Evolutionary conservation across 768 basidiomycete genomes (phyloP).

Genomic region (Ramaria rubella): DNA sequence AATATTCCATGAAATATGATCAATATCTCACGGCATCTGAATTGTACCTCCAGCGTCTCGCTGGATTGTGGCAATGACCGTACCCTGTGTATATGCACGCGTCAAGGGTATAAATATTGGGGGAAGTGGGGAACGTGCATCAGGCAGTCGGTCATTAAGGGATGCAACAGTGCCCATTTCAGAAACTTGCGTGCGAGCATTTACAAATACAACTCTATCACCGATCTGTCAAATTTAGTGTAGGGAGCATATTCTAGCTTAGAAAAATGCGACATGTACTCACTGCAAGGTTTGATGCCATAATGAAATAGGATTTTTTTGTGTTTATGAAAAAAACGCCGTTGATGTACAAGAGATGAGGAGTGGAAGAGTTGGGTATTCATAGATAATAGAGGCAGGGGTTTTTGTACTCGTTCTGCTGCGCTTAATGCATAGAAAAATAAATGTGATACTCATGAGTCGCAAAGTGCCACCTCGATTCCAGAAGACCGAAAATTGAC

Average conservation of each 20-base stretch:
- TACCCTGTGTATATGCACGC: neutral
- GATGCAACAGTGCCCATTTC: neutral
- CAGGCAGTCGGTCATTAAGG: neutral
- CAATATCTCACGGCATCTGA: neutral
- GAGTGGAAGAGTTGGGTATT: neutral
- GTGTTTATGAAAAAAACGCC: neutral
- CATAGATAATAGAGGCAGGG: neutral
- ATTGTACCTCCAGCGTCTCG: neutral
- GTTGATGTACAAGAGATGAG: neutral
- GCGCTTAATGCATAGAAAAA: neutral
- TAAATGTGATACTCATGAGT: neutral
- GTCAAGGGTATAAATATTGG: neutral
- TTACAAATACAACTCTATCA: conserved; percentile 4
- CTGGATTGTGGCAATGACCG: neutral
- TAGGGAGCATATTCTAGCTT: neutral
- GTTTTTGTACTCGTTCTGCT: neutral
- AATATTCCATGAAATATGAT: neutral
- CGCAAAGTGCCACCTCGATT: neutral
- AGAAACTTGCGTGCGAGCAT: neutral
- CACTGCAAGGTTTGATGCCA: neutral
- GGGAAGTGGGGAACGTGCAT: neutral
- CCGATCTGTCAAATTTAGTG: neutral
- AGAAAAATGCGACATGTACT: neutral
- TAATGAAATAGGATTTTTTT: neutral
- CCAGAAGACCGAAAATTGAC: neutral